phyloP scores from a whole-genome alignment of 805 yeast genomes.

The Pichia thaimueangensis region DNA sequence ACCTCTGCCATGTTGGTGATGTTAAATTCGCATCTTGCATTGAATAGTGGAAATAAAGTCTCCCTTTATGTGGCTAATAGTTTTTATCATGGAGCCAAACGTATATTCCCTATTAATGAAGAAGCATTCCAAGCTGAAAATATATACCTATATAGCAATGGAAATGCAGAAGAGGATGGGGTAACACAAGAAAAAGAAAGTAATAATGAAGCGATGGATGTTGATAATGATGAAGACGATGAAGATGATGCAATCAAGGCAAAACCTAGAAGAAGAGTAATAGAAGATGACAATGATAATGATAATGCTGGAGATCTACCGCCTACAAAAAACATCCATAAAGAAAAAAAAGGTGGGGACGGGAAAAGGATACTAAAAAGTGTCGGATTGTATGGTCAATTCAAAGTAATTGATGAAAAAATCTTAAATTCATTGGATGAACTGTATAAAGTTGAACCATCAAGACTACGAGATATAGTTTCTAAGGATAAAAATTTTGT shows the following conservation, averaged over 20 bases:
- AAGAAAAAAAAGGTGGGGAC: too few species aligned
- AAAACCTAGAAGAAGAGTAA: background rate
- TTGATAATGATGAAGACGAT: slow-evolving; percentile 1
- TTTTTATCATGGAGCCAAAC: slow-evolving; percentile 46
- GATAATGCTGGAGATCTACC: too few species aligned
- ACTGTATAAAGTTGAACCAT: slow-evolving; percentile 33
- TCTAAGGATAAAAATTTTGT: slow-evolving; percentile 28
- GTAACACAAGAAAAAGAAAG: slow-evolving; percentile 1
- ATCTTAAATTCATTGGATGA: slow-evolving; percentile 53
- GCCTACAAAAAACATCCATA: too few species aligned
- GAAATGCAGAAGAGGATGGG: slow-evolving; percentile 1
- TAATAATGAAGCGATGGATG: slow-evolving; percentile 1
- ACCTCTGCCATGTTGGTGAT: slow-evolving; percentile 65
- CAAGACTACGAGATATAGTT: slow-evolving; percentile 17
- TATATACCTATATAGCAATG: background rate
- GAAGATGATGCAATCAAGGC: slow-evolving; percentile 7
- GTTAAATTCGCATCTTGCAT: slow-evolving; percentile 80
- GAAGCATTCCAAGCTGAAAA: background rate
- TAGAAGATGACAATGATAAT: background rate
- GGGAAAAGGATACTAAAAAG: slow-evolving; percentile 32
- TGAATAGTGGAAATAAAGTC: slow-evolving; percentile 78
- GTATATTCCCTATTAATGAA: slow-evolving; percentile 52
- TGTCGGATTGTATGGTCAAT: slow-evolving; percentile 77
- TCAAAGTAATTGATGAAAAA: slow-evolving; percentile 68
- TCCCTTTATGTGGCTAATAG: slow-evolving; percentile 75